Evolutionary conservation across 139 green algal genomes (phyloP).

Genomic region (Spirogloea muscicola): DNA sequence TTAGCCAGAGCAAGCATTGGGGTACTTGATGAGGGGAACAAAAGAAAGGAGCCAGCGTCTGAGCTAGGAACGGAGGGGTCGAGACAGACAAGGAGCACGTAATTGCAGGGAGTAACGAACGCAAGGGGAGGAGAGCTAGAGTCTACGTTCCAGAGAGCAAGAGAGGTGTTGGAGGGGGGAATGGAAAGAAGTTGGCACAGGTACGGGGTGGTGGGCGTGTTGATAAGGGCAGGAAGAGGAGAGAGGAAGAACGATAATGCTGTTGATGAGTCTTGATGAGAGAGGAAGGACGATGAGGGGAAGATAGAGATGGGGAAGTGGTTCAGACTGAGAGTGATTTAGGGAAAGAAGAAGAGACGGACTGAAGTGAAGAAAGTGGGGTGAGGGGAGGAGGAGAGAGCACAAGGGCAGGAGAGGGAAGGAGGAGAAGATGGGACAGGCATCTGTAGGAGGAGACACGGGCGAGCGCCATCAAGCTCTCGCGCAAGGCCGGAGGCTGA

Average conservation of each 20-base stretch:
- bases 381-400: not conserved
- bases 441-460: no score
- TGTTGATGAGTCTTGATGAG: no score
- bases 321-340: not conserved
- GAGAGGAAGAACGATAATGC: not conserved
- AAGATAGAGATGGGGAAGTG: not conserved
- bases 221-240: not conserved
- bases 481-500: no score
- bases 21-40: no score
- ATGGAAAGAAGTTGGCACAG: no score
- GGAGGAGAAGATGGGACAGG: no score
- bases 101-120: not conserved
- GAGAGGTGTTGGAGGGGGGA: not conserved
- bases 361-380: not conserved
- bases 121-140: no score
- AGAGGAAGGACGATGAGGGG: not conserved
- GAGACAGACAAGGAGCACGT: not conserved
- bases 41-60: not conserved
- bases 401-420: slow-evolving; percentile 9
- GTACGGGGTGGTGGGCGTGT: not conserved
- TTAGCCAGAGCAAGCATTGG: no score
- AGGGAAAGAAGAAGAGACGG: not conserved
- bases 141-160: no score
- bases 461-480: no score
- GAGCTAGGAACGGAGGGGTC: not conserved